Conservation (phyloP, 192 early-diverging fungal species). For the Coemansia sp. region DNA sequence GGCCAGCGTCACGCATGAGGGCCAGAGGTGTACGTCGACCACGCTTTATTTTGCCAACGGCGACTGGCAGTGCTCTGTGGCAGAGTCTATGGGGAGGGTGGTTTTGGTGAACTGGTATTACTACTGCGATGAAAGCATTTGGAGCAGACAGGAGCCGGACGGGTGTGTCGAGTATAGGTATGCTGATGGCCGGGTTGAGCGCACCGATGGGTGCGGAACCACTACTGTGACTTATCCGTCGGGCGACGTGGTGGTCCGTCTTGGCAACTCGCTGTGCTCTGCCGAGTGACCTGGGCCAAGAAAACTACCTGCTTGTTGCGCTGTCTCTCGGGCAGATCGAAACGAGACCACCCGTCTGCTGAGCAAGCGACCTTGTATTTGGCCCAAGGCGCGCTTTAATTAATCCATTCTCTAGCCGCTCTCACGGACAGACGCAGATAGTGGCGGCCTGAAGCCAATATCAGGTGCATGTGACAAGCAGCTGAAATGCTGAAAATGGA, state of each 20-base stretch:
- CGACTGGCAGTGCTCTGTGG: constrained; percentile 45
- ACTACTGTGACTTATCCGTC: constrained; percentile 13
- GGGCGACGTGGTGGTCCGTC: constrained; percentile 9
- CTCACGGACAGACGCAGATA: too few relatives aligned
- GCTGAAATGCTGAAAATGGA: too few relatives aligned
- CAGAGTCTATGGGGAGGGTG: too few relatives aligned
- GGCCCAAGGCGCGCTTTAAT: too few relatives aligned
- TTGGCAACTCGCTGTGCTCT: neutral
- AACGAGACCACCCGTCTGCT: too few relatives aligned
- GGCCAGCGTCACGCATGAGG: neutral
- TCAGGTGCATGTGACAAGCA: neutral
- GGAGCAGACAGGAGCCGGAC: constrained; percentile 26
- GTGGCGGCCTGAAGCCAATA: neutral
- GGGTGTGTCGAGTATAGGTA: constrained; percentile 12
- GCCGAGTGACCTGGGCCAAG: too few relatives aligned
- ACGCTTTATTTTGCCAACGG: constrained; percentile 47
- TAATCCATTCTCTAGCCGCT: too few relatives aligned
- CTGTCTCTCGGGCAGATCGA: too few relatives aligned
- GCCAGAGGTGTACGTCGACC: constrained; percentile 4
- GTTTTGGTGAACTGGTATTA: too few relatives aligned
- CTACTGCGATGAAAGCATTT: constrained; percentile 38
- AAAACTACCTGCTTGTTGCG: too few relatives aligned
- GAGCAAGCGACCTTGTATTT: too few relatives aligned
- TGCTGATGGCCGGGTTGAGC: constrained; percentile 28
- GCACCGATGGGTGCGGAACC: neutral